A percentile compares a stretch with the other conserved stretches of the same genome.
phyloP scores from a whole-genome alignment of 441 rosid species.

The Gossypium aridum region DNA sequence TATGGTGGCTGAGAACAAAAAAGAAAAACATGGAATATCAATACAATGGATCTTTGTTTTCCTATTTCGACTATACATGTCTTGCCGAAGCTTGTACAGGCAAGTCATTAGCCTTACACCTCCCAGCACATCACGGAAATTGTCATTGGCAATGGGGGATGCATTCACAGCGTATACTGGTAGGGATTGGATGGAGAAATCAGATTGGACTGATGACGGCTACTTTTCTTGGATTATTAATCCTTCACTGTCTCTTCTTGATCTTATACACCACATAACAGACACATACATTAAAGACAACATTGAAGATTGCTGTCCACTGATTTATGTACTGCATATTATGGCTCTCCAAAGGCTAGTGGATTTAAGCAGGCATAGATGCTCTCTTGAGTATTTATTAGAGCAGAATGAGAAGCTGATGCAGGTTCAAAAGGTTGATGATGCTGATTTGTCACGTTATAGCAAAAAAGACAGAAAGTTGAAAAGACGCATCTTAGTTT shows the following conservation, averaged over 20 bases:
- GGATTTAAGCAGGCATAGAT: slow-evolving; percentile 79
- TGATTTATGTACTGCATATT: slow-evolving; percentile 51
- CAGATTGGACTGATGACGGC: slow-evolving; percentile 54
- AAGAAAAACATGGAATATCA: slow-evolving; percentile 29
- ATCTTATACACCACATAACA: slow-evolving; percentile 48
- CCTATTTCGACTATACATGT: slow-evolving; percentile 66
- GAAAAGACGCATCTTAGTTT: slow-evolving; percentile 35
- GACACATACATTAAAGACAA: slow-evolving; percentile 36
- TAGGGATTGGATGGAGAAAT: slow-evolving; percentile 59
- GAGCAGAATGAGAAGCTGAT: slow-evolving; percentile 35
- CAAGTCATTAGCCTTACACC: slow-evolving; percentile 69
- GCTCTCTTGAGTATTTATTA: slow-evolving; percentile 54
- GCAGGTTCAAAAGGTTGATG: slow-evolving; percentile 37
- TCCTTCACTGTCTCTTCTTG: slow-evolving; percentile 63
- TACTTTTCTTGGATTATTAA: slow-evolving; percentile 74
- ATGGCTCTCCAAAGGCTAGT: slow-evolving; percentile 80
- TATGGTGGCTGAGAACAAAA: slow-evolving; percentile 26
- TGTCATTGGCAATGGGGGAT: slow-evolving; percentile 51
- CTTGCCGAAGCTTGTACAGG: slow-evolving; percentile 67
- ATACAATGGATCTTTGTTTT: slow-evolving; percentile 57
- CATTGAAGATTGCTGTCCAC: slow-evolving; percentile 40
- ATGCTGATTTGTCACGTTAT: slow-evolving; percentile 19
- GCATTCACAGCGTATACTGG: slow-evolving; percentile 47
- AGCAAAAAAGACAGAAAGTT: slow-evolving; percentile 38
- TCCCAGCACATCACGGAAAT: slow-evolving; percentile 45